Percentiles rank a stretch among this genome's conserved stretches.
Conservation (phyloP, 805 yeast genomes). For the Cyberlindnera mrakii region DNA sequence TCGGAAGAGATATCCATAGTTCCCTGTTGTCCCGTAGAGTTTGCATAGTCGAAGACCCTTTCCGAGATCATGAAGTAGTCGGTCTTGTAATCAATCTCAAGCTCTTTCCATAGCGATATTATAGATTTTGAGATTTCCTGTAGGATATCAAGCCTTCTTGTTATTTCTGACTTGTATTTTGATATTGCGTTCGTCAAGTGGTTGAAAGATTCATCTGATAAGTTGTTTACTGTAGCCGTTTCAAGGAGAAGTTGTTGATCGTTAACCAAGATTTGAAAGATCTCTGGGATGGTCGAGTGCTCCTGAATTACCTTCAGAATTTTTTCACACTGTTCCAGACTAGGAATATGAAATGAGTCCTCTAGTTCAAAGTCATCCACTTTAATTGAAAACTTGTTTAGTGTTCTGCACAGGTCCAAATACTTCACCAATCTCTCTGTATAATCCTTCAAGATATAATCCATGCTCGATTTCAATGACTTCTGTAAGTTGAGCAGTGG, state of each 20-base stretch:
- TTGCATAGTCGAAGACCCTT: constrained; percentile 9
- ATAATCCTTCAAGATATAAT: constrained; percentile 26
- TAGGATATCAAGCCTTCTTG: constrained; percentile 10
- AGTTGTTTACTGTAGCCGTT: constrained; percentile 16
- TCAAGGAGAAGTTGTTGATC: constrained; percentile 19
- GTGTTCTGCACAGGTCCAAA: constrained; percentile 7
- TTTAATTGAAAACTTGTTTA: constrained; percentile 4
- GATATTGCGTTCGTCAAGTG: constrained; percentile 4
- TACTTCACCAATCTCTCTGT: constrained; percentile 24
- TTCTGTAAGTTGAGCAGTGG: constrained; percentile 29
- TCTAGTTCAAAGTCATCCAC: constrained; percentile 8
- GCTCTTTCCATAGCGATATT: constrained; percentile 15
- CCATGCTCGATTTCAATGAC: constrained; percentile 26
- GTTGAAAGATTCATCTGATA: constrained; percentile 15
- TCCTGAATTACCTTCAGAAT: constrained; percentile 6
- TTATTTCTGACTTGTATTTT: constrained; percentile 16
- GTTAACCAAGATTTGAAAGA: constrained; percentile 16
- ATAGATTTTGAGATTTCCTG: constrained; percentile 11
- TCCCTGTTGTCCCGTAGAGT: background rate
- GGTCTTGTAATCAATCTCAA: constrained; percentile 17
- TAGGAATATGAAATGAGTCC: constrained; percentile 14
- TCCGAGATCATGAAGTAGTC: constrained; percentile 17
- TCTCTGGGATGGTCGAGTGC: constrained; percentile 6
- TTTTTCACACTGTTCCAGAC: constrained; percentile 2
- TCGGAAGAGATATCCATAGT: constrained; percentile 9